These are phyloP conservation scores for Ceratopteris richardii DNA, from an alignment of 75 land plant species.

Conservation along the genomic window DNA sequence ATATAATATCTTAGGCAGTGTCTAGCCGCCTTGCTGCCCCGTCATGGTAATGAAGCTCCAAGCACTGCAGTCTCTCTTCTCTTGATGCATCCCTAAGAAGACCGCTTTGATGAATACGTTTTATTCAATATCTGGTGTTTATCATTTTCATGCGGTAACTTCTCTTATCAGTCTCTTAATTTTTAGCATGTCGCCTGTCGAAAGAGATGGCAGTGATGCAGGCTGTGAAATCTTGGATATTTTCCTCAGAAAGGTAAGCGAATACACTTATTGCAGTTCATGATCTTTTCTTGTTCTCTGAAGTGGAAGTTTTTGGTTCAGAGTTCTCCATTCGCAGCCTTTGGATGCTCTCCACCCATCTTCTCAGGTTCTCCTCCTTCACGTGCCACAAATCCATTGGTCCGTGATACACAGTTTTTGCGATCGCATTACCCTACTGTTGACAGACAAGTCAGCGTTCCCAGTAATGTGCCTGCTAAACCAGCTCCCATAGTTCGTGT, in stretches of 20 bases:
- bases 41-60: too few relatives aligned
- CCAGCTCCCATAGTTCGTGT: conserved; percentile 30
- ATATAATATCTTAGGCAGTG: too few relatives aligned
- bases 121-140: too few relatives aligned
- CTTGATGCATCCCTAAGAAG: too few relatives aligned
- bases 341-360: conserved; percentile 65
- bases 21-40: too few relatives aligned
- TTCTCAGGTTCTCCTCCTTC: conserved; percentile 85
- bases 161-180: neutral
- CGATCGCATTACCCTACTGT: conserved; percentile 22
- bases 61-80: too few relatives aligned
- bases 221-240: conserved; percentile 43
- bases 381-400: conserved; percentile 71
- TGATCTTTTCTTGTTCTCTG: too few relatives aligned
- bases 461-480: conserved; percentile 14
- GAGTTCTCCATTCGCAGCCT: conserved; percentile 24
- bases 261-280: neutral
- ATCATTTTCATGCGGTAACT: too few relatives aligned
- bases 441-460: conserved; percentile 20
- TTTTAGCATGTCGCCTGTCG: conserved; percentile 16
- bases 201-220: conserved; percentile 23
- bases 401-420: conserved; percentile 65
- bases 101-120: too few relatives aligned
- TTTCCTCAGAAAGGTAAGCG: conserved; percentile 41
- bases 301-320: too few relatives aligned